A percentile compares a stretch with the other conserved stretches of the same genome.
Conservation (phyloP, 768 basidiomycete genomes). For the Phylloporus sp. region DNA sequence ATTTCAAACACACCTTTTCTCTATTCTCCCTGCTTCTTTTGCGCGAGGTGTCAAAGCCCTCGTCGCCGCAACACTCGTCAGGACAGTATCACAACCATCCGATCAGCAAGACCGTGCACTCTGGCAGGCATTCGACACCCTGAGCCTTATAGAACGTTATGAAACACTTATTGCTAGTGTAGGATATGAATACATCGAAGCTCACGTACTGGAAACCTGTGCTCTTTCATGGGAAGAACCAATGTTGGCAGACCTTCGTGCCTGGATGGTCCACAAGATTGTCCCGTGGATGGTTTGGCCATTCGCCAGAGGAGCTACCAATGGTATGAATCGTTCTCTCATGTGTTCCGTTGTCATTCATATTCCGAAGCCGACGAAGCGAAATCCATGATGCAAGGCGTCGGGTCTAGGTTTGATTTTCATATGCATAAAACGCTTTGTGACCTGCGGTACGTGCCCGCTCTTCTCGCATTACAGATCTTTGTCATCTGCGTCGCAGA, state of each 20-base stretch:
- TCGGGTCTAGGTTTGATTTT: slow-evolving; percentile 83
- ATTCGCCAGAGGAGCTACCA: slow-evolving; percentile 64
- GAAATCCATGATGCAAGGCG: slow-evolving; percentile 64
- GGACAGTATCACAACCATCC: slow-evolving; percentile 19
- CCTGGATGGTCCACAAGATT: slow-evolving; percentile 77
- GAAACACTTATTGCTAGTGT: slow-evolving; percentile 79
- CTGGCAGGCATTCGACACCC: slow-evolving; percentile 59
- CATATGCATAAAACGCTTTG: slow-evolving; percentile 89
- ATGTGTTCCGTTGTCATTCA: slow-evolving; percentile 2
- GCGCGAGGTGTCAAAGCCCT: slow-evolving; percentile 63
- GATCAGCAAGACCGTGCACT: slow-evolving; percentile 34
- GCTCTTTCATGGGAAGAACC: slow-evolving; percentile 64
- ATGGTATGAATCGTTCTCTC: slow-evolving; percentile 35
- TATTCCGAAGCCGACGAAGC: slow-evolving; percentile 58
- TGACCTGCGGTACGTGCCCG: slow-evolving; percentile 64
- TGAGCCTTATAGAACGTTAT: slow-evolving; percentile 78
- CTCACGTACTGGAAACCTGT: slow-evolving; percentile 61
- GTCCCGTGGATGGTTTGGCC: slow-evolving; percentile 83
- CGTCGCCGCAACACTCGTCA: slow-evolving; percentile 49
- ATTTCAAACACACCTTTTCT: slow-evolving; percentile 74
- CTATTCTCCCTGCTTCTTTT: slow-evolving; percentile 64
- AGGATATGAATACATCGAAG: slow-evolving; percentile 82
- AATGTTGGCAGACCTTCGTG: slow-evolving; percentile 54
- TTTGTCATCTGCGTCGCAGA: slow-evolving; percentile 28
- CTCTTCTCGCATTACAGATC: neutral